These are phyloP conservation scores for Cystofilobasidium capitatum DNA, from an alignment of 768 basidiomycete genomes.

Conservation along the genomic window DNA sequence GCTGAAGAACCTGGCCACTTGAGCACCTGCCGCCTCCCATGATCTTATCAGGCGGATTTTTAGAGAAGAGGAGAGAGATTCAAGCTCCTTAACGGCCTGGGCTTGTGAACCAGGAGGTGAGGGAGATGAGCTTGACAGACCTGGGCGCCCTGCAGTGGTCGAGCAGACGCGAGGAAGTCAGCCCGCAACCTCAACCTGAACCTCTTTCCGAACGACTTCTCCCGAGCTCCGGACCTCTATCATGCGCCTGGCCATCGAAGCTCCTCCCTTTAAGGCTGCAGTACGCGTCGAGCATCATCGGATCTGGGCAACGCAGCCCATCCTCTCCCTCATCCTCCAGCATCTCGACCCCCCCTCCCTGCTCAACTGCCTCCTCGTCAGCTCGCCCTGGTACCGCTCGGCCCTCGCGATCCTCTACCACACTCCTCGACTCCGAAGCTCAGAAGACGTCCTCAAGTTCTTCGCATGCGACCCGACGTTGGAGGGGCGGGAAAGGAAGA, in stretches of 20 bases:
- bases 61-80: too few relatives aligned
- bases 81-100: too few relatives aligned
- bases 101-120: too few relatives aligned
- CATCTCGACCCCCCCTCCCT: neutral
- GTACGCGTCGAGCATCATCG: neutral
- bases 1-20: too few relatives aligned
- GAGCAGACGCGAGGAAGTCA: too few relatives aligned
- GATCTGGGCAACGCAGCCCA: neutral
- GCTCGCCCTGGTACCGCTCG: neutral
- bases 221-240: neutral
- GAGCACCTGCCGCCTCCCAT: too few relatives aligned
- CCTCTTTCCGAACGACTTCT: too few relatives aligned
- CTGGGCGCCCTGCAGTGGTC: too few relatives aligned
- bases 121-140: too few relatives aligned
- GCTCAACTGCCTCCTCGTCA: slow-evolving; percentile 8
- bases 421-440: neutral
- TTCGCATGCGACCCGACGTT: neutral
- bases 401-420: slow-evolving; percentile 9
- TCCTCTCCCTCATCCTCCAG: slow-evolving; percentile 10
- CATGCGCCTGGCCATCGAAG: neutral
- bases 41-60: too few relatives aligned
- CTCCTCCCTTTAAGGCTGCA: neutral
- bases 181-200: too few relatives aligned
- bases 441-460: slow-evolving; percentile 5
- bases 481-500: neutral